Percentiles rank a stretch among this genome's conserved stretches.
phyloP scores from a whole-genome alignment of 1,284 basidiomycete species.

The Entoloma clypeatum region DNA sequence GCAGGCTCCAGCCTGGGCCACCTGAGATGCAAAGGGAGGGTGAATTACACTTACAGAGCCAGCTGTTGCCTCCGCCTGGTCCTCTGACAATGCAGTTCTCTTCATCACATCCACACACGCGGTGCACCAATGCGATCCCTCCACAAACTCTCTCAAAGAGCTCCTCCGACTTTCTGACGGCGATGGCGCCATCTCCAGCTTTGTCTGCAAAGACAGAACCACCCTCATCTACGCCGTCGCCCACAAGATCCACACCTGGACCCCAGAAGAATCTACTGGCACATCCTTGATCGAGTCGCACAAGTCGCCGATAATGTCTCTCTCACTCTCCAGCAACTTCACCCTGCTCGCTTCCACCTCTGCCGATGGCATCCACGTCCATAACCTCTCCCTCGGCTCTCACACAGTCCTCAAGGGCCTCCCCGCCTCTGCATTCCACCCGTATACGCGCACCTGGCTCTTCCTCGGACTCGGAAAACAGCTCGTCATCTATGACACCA shows the following conservation, averaged over 20 bases:
- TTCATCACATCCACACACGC: conserved; percentile 45
- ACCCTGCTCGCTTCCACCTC: conserved; percentile 56
- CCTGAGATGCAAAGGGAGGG: no score
- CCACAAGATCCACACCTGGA: conserved; percentile 59
- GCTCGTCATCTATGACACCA: conserved; percentile 59
- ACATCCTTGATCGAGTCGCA: conserved; percentile 60
- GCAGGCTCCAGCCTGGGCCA: no score
- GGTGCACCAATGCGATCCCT: conserved; percentile 52
- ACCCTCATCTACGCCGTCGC: conserved; percentile 45
- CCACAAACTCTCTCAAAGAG: conserved; percentile 39
- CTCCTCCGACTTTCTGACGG: conserved; percentile 33
- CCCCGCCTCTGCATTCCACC: conserved; percentile 52
- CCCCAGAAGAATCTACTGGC: conserved; percentile 44
- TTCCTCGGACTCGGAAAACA: conserved; percentile 52
- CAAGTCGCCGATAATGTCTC: conserved; percentile 43
- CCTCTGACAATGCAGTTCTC: conserved; percentile 48
- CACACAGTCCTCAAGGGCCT: conserved; percentile 53
- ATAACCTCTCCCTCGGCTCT: conserved; percentile 52
- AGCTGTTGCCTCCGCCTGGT: conserved; percentile 49
- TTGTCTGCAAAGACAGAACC: conserved; percentile 44
- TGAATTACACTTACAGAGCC: conserved; percentile 36
- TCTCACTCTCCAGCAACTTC: conserved; percentile 58
- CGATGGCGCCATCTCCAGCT: conserved; percentile 31
- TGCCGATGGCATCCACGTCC: conserved; percentile 47
- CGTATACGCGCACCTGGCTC: conserved; percentile 53